Evolutionary conservation across 805 yeast species (phyloP), one percentile per base, ranked within the genome.

Genomic region (Candida gorgasii): DNA sequence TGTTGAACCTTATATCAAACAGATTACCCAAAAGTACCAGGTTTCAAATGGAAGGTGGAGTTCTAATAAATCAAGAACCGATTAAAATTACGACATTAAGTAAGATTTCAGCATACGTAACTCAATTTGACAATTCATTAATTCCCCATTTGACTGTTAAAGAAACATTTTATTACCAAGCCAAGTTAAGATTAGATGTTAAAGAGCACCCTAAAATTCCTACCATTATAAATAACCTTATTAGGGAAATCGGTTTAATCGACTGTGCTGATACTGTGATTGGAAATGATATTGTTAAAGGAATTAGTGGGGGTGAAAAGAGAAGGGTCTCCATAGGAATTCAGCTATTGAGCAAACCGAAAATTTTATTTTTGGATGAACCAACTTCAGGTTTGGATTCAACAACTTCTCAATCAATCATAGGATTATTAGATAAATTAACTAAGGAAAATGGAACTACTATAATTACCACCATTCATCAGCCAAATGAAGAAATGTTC

Each of bases 341-440:
- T 33, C 95, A 88, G 57, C 65, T 89, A 26, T 64, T 89, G 30
- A 80, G 82, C 45, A 80, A 80, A 43, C 92, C 95, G 0, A 80
- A 80, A 43, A 72, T 89, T 28, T 58, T 89, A 26, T 72, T 89
- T 38, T 61, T 89, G 17, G 96, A 89, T 61, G 96, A 89, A 55
- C 96, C 96, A 2, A 89, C 96, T 0, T 86, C 95, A 4, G 96
- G 96, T 0, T 69, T 89, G 18, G 96, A 89, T 55, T 79, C 90
- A 9, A 79, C 86, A 44, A 86, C 93, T 0, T 85, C 95, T 0
- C 72, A 78, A 1, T 76, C 86, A 2, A 84, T 88, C 26, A 58
- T 89, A 30, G 67, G 72, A 22, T 76, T 88, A 29, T 66, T 88
- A 44, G 69, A 78, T 39, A 68, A 70, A 2, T 61, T 89, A 27